These are phyloP conservation scores for Solanum hybrid DNA, from an alignment of 305 asterid species.

Conservation along the genomic window DNA sequence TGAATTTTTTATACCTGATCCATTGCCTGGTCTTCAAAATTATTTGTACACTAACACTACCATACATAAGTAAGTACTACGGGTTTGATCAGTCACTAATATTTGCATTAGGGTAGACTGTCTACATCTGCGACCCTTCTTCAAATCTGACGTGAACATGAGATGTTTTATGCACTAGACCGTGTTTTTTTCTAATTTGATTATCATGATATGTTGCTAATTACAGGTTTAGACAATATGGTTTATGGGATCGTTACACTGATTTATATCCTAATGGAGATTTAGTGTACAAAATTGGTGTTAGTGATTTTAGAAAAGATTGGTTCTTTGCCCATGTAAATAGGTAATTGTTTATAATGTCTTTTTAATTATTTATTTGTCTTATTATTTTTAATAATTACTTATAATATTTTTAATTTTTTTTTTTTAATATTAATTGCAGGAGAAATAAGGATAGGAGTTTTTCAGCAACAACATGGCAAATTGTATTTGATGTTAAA, in stretches of 20 bases:
- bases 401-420: background rate
- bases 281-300: constrained; percentile 31
- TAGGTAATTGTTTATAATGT: constrained; percentile 21
- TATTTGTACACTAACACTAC: background rate
- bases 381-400: background rate
- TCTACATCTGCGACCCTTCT: accelerated
- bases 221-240: constrained; percentile 46
- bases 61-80: background rate
- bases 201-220: background rate
- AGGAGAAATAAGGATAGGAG: too few relatives aligned
- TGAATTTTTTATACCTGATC: constrained; percentile 27
- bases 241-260: constrained; percentile 53
- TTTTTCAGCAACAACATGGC: too few relatives aligned
- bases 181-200: background rate
- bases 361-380: background rate
- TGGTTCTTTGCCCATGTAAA: constrained; percentile 66
- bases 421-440: too few relatives aligned
- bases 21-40: constrained; percentile 14
- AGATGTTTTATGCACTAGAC: accelerated
- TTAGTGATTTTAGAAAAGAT: constrained; percentile 35
- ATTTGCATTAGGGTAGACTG: background rate
- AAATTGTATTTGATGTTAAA: too few relatives aligned
- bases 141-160: accelerated
- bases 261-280: constrained; percentile 44
- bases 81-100: background rate